These are phyloP conservation scores for Volvariella volvacea DNA, from an alignment of 1,284 basidiomycete species.

Conservation along the genomic window DNA sequence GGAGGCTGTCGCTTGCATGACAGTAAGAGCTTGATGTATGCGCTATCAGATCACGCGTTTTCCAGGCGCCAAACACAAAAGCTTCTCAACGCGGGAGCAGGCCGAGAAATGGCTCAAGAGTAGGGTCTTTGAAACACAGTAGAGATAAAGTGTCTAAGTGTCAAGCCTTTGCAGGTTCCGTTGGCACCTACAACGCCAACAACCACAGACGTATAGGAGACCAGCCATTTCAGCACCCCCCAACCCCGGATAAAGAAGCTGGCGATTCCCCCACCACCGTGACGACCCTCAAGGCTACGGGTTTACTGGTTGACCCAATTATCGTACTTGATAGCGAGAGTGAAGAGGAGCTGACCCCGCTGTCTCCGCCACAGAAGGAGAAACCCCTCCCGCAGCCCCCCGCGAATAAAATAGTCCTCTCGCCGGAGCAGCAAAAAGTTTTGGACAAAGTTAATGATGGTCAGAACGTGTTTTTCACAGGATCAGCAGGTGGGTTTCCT, in stretches of 20 bases:
- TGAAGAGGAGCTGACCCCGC: neutral
- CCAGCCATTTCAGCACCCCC: too few relatives aligned
- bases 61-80: slow-evolving; percentile 40
- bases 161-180: too few relatives aligned
- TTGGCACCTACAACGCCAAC: neutral
- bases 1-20: too few relatives aligned
- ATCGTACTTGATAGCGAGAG: neutral
- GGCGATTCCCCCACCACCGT: neutral
- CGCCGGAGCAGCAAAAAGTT: slow-evolving; percentile 28
- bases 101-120: slow-evolving; percentile 41
- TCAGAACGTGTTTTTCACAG: slow-evolving; percentile 66
- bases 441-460: slow-evolving; percentile 25
- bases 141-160: neutral
- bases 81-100: slow-evolving; percentile 32
- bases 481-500: slow-evolving; percentile 55
- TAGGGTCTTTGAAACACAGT: slow-evolving; percentile 5
- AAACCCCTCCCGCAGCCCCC: too few relatives aligned
- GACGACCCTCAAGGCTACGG: too few relatives aligned
- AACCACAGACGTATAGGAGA: too few relatives aligned
- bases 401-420: slow-evolving; percentile 19
- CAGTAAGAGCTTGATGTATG: slow-evolving; percentile 8
- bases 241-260: too few relatives aligned
- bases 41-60: slow-evolving; percentile 47
- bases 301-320: too few relatives aligned
- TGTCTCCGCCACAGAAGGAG: too few relatives aligned